Conservation (phyloP, 1,284 basidiomycete genomes). For the Macrocybe sp. region DNA sequence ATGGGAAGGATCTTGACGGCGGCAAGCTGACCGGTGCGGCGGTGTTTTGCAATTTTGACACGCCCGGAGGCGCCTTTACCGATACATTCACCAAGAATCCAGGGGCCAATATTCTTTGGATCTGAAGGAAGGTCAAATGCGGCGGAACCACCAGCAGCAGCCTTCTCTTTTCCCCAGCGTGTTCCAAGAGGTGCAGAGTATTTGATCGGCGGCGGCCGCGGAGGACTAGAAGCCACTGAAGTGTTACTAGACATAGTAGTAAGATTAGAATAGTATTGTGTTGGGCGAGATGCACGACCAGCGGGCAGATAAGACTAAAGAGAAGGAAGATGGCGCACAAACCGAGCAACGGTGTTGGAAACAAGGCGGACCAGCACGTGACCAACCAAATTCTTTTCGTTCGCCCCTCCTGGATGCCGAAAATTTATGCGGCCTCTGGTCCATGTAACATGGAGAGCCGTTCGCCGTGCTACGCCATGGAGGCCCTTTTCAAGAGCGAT, state of each 20-base stretch:
- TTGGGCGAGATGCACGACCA: constrained; percentile 29
- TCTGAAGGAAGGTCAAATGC: constrained; percentile 74
- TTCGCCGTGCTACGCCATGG: constrained; percentile 7
- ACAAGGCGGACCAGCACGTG: too few relatives aligned
- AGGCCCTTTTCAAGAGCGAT: constrained; percentile 10
- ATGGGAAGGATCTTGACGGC: constrained; percentile 98
- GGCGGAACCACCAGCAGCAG: constrained; percentile 56
- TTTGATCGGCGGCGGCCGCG: constrained; percentile 61
- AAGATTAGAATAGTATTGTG: constrained; percentile 14
- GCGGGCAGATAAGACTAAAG: constrained; percentile 26
- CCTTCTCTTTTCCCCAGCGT: constrained; percentile 81
- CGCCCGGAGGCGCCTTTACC: constrained; percentile 94
- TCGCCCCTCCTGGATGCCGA: too few relatives aligned
- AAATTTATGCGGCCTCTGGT: constrained; percentile 10
- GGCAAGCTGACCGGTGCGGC: constrained; percentile 85
- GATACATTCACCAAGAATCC: constrained; percentile 91
- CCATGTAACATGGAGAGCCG: constrained; percentile 18
- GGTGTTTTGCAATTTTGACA: constrained; percentile 93
- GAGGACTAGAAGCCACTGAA: constrained; percentile 44
- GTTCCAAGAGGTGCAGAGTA: constrained; percentile 68
- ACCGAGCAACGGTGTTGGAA: too few relatives aligned
- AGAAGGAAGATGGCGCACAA: too few relatives aligned
- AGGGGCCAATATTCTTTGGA: constrained; percentile 70
- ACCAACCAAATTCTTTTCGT: too few relatives aligned
- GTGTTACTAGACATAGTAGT: constrained; percentile 30